phyloP scores from a whole-genome alignment of 805 yeast genomes.

The Lachancea cidri region DNA sequence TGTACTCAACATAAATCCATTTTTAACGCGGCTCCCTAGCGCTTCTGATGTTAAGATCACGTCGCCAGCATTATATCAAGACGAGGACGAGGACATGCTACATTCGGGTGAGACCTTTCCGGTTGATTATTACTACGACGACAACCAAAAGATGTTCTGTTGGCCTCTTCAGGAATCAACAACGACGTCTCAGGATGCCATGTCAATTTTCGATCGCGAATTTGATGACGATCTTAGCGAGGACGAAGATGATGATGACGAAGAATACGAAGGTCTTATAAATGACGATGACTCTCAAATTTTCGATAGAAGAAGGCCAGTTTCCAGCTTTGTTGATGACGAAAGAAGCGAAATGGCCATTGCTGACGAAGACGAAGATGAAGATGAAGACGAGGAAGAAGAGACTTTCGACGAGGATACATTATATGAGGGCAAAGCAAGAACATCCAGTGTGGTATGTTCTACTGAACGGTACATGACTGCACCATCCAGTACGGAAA shows the following conservation, averaged over 20 bases:
- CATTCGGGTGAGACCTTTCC: slow-evolving; percentile 10
- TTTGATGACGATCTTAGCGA: slow-evolving; percentile 27
- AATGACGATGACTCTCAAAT: slow-evolving; percentile 9
- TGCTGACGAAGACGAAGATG: slow-evolving; percentile 7
- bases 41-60: slow-evolving; percentile 6
- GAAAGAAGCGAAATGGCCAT: slow-evolving; percentile 5
- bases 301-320: slow-evolving; percentile 8
- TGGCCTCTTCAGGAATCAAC: slow-evolving; percentile 24
- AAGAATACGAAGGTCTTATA: slow-evolving; percentile 1
- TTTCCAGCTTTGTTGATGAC: slow-evolving; percentile 13
- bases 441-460: slow-evolving; percentile 5
- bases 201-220: slow-evolving; percentile 29
- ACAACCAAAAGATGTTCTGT: slow-evolving; percentile 15
- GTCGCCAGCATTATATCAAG: slow-evolving; percentile 6
- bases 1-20: slow-evolving; percentile 19
- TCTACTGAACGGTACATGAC: slow-evolving; percentile 2
- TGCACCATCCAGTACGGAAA: slow-evolving; percentile 4
- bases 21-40: slow-evolving; percentile 8
- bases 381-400: slow-evolving; percentile 3
- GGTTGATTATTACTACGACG: slow-evolving; percentile 16
- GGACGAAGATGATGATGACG: slow-evolving; percentile 22
- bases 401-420: slow-evolving; percentile 19
- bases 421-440: slow-evolving; percentile 11
- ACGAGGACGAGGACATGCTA: slow-evolving; percentile 10
- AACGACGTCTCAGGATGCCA: slow-evolving; percentile 25